Evolutionary conservation across 2,329 filamentous ascomycete species (phyloP).

Genomic region (Xylaria sp.): DNA sequence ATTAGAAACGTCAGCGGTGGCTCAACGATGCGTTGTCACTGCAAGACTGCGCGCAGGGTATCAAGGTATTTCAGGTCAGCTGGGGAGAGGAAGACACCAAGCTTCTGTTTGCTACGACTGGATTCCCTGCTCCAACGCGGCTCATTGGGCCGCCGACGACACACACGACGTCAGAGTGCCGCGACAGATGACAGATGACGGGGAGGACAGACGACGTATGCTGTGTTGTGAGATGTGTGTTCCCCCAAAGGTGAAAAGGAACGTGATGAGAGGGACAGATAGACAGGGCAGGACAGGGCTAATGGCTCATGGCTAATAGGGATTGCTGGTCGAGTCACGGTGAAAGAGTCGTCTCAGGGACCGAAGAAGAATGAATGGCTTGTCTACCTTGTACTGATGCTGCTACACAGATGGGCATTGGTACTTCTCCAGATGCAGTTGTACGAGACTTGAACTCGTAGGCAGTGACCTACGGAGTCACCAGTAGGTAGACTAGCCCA

Average conservation of each 20-base stretch:
- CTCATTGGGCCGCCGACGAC: conserved; percentile 31
- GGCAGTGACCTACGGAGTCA: no score
- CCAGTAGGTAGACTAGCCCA: no score
- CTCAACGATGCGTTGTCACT: conserved; percentile 48
- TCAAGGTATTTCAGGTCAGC: conserved; percentile 41
- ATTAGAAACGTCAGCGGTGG: conserved; percentile 24
- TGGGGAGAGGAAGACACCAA: conserved; percentile 26
- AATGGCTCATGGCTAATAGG: neutral
- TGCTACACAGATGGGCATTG: neutral
- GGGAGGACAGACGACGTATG: conserved; percentile 13
- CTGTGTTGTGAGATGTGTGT: conserved; percentile 25
- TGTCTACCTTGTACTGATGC: neutral
- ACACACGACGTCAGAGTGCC: conserved; percentile 23
- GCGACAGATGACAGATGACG: conserved; percentile 14
- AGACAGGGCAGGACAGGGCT: neutral
- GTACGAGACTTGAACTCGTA: neutral
- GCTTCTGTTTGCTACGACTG: conserved; percentile 22
- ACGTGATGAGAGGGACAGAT: neutral
- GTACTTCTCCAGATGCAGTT: neutral
- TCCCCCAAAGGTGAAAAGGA: conserved; percentile 7
- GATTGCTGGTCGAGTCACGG: neutral
- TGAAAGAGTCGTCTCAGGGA: neutral
- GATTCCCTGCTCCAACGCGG: conserved; percentile 29
- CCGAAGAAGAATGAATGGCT: neutral
- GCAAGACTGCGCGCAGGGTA: conserved; percentile 31